Base-by-base conservation (phyloP, 192 early-diverging fungal genomes). In the Podila verticillata region DNA sequence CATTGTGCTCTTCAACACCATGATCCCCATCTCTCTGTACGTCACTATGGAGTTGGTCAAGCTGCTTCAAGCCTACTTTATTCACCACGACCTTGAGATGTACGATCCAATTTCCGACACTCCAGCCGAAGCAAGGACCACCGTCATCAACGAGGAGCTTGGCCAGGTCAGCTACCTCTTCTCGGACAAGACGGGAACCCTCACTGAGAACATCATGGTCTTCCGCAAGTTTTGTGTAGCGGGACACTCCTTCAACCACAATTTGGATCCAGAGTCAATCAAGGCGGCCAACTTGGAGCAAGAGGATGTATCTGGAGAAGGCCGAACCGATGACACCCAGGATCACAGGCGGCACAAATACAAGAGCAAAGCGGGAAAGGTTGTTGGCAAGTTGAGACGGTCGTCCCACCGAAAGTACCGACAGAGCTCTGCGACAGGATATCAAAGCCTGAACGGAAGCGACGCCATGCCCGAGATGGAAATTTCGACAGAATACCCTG, bases 1-100 rank as follows among this genome's bases (percentile, higher is more conserved):
- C 83, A 85, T 96, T 60, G 90, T 95, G 36, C 87, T 96, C 62
- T 94, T 90, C 85, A 95, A 94, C 68, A 92, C 92, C 29, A 85
- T 96, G 84, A 95, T 96, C 61, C 95, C 95, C 0, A 93, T 96
- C 36, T 96, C 95, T 44, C 88, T 96, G 59, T 95, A 94, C 57
- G 94, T 96, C 59, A 94, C 93, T 47, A 89, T 96, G 84, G 95
- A 96, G 80, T 83, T 95, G 19, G 88, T 94, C 75, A 95, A 95
- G 73, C 75, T 96, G 34, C 68, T 87, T 4, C 92, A 93, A 67
- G 86, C 87, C 35, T 92, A 84, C 75, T 94, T 95, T 70, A 95
- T 96, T 68, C 90, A 92, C 66, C 83, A 91, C 70, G 95, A 96
- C 70, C 58, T 92, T 7, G 73, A 86, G 48, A 95, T 96, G 94